Conservation (phyloP, 1,139 yeast species). For the Candida pseudoviswanathii region DNA sequence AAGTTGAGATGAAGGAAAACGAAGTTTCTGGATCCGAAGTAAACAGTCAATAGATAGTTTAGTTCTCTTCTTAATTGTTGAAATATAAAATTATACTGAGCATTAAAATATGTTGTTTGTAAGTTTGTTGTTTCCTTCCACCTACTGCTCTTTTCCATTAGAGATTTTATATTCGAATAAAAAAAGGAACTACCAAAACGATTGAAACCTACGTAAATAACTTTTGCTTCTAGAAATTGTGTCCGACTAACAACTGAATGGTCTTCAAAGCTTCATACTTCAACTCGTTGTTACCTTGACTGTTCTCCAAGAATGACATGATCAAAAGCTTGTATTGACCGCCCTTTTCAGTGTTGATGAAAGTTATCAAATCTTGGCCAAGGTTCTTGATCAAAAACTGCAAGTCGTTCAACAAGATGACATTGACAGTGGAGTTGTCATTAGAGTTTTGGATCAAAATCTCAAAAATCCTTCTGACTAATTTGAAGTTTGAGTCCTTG, state of each 20-base stretch:
- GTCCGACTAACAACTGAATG: conserved; percentile 88
- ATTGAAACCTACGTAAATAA: neutral
- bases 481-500: conserved; percentile 75
- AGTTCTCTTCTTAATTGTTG: too few relatives aligned
- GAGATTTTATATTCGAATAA: neutral
- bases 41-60: conserved; percentile 18
- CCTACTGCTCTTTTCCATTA: too few relatives aligned
- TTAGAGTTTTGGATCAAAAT: conserved; percentile 30
- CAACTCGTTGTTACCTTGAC: conserved; percentile 75
- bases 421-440: conserved; percentile 28
- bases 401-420: conserved; percentile 58
- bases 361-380: conserved; percentile 67
- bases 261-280: conserved; percentile 95
- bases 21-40: too few relatives aligned
- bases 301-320: conserved; percentile 79
- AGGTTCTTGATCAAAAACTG: conserved; percentile 45
- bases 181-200: neutral
- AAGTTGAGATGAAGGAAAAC: too few relatives aligned
- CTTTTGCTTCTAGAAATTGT: conserved; percentile 30
- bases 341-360: conserved; percentile 64
- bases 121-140: too few relatives aligned
- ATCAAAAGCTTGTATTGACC: conserved; percentile 66
- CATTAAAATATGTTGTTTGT: too few relatives aligned
- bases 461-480: conserved; percentile 56
- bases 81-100: too few relatives aligned